Conservation (phyloP, 257 asterid genomes). For the Nyctanthes arbortristis region DNA sequence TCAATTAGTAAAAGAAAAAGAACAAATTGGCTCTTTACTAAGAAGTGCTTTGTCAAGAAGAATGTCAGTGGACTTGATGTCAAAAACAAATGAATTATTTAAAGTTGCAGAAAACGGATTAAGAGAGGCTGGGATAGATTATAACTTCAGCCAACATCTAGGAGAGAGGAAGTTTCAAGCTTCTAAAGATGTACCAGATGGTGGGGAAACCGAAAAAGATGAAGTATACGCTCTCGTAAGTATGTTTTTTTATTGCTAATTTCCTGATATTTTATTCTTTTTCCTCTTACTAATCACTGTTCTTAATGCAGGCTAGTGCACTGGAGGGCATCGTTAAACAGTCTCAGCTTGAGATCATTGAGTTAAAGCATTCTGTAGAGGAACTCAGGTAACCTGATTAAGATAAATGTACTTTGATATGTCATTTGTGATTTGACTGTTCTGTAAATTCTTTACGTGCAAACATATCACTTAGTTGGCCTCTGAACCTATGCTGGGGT, state of each 20-base stretch:
- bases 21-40: conserved; percentile 80
- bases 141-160: conserved; percentile 57
- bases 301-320: conserved; percentile 72
- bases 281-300: conserved; percentile 24
- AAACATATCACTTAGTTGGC: background rate
- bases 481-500: background rate
- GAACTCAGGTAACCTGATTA: conserved; percentile 70
- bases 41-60: conserved; percentile 85
- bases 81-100: conserved; percentile 82
- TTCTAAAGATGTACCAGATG: conserved; percentile 43
- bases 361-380: conserved; percentile 87
- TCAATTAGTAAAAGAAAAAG: conserved; percentile 79
- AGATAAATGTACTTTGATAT: conserved; percentile 8
- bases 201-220: conserved; percentile 61
- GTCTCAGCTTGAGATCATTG: conserved; percentile 94
- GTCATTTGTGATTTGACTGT: background rate
- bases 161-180: conserved; percentile 36
- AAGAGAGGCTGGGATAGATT: conserved; percentile 86
- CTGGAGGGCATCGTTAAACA: conserved; percentile 90
- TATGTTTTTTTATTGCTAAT: conserved; percentile 13
- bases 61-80: conserved; percentile 69
- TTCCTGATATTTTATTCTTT: conserved; percentile 16
- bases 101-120: conserved; percentile 92
- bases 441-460: background rate
- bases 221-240: conserved; percentile 93